These are phyloP conservation scores for Saprolegnia parasitica DNA, from an alignment of 352 stramenopile genomes.

Conservation along the genomic window DNA sequence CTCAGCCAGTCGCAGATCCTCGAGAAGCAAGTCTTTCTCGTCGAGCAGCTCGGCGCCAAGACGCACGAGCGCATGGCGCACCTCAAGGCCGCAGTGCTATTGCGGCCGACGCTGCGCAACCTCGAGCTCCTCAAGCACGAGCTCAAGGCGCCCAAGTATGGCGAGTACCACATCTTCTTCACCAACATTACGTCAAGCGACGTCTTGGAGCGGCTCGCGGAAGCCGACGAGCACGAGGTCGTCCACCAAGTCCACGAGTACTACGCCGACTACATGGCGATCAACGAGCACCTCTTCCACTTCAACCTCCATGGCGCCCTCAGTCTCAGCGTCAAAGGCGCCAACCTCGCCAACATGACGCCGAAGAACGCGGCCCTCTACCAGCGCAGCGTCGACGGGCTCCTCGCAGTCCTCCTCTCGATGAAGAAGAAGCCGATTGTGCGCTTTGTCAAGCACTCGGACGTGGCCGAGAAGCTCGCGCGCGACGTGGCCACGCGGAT, in stretches of 20 bases:
- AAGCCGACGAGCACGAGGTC: constrained; percentile 93
- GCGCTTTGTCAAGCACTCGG: constrained; percentile 91
- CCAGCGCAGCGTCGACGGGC: constrained; percentile 89
- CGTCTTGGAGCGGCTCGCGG: constrained; percentile 92
- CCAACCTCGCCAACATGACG: constrained; percentile 28
- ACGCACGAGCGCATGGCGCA: constrained; percentile 87
- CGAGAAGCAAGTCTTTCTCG: constrained; percentile 93
- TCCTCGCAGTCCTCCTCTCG: constrained; percentile 92
- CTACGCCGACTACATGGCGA: constrained; percentile 97
- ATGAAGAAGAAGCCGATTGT: constrained; percentile 96
- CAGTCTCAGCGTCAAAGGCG: constrained; percentile 19
- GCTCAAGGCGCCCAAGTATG: constrained; percentile 92
- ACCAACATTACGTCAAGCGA: constrained; percentile 93
- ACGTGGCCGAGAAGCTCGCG: constrained; percentile 91
- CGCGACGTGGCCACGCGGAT: constrained; percentile 92
- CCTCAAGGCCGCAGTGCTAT: constrained; percentile 93
- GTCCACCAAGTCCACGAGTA: constrained; percentile 97
- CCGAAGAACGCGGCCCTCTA: constrained; percentile 67
- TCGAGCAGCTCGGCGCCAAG: constrained; percentile 85
- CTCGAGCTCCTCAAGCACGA: constrained; percentile 90
- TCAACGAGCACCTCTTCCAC: constrained; percentile 98
- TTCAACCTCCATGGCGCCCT: constrained; percentile 82
- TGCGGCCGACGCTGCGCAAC: constrained; percentile 90
- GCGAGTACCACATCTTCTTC: constrained; percentile 99
- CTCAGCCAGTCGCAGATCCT: constrained; percentile 96